Base-by-base conservation (phyloP, 441 rosid species). In the Kokia cookei region DNA sequence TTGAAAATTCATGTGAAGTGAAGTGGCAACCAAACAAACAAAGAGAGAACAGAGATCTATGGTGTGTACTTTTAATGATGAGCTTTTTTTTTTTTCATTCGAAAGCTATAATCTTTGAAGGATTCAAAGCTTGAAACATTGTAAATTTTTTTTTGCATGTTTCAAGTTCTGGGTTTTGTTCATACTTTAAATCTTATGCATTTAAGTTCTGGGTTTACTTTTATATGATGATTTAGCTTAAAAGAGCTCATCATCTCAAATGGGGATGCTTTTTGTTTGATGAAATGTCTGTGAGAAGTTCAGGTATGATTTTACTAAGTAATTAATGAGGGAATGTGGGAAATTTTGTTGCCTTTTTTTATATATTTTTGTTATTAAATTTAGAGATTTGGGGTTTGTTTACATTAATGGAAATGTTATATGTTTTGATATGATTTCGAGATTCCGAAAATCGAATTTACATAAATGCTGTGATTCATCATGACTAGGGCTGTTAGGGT, bases 401-500 rank as follows among this genome's bases (percentile, higher is more conserved):
- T 6, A 45, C 26, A 69, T 59, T 57, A 65, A 54, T 58, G 51
- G 59, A 83, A 82, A 88, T 89, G 93, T 83, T 45, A 81, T 64
- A 73, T 75, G 32, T 68, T 77, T 82, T 75, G 79, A 77, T 84
- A 78, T 80, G 86, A 84, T 87, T 66, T 74, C 60, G 80, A 77
- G 79, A 83, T 78, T 77, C 76, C 22, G 57, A n/a, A 76, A 65
- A 48, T 75, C 63, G 69, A 80, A 64, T 76, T 32, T 5, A 69
- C 57, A 73, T 85, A 75, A 73, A 58, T 83, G 87, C 73, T 74
- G 78, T 83, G 82, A 91, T 51, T 8, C n/a, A 51, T 85, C 77
- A 96, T 90, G 87, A 94, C 96, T 81, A 91, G 90, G 79, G 92
- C 96, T 72, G 90, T 90, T 73, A n/a, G 24, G 83, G 81, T 91